phyloP scores from a whole-genome alignment of 1,284 basidiomycete genomes.

The Cryptococcus sp. region DNA sequence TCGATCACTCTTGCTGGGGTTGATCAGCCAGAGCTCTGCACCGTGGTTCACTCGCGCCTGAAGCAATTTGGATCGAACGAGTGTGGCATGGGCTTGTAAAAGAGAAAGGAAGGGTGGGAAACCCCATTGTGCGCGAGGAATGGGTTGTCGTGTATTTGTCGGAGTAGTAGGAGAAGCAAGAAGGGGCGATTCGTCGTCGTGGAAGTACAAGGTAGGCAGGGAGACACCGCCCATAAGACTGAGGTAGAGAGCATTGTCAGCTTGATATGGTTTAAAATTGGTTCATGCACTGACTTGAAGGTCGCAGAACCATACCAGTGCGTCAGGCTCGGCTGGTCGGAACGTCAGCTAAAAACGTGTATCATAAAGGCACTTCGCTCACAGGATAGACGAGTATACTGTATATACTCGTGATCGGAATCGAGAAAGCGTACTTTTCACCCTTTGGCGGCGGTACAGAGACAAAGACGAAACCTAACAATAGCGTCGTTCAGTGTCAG shows the following conservation, averaged over 20 bases:
- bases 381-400: conserved; percentile 81
- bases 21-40: conserved; percentile 77
- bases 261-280: conserved; percentile 59
- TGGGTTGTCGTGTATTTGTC: conserved; percentile 42
- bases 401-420: conserved; percentile 84
- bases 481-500: background rate
- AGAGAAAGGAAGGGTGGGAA: conserved; percentile 71
- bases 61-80: conserved; percentile 64
- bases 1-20: conserved; percentile 85
- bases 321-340: conserved; percentile 43
- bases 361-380: conserved; percentile 7
- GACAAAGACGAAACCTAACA: conserved; percentile 48
- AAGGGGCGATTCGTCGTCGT: conserved; percentile 83
- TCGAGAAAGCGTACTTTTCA: conserved; percentile 92
- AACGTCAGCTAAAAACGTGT: conserved; percentile 3
- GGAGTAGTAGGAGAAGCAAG: conserved; percentile 49
- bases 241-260: conserved; percentile 62
- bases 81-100: conserved; percentile 70
- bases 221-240: conserved; percentile 88
- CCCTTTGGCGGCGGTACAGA: conserved; percentile 57
- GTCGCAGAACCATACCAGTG: conserved; percentile 54
- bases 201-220: conserved; percentile 88
- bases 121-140: conserved; percentile 54
- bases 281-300: conserved; percentile 42
- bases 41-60: conserved; percentile 34